Base-by-base conservation (phyloP, 2,329 filamentous ascomycete genomes). In the Pseudogymnoascus sp. region DNA sequence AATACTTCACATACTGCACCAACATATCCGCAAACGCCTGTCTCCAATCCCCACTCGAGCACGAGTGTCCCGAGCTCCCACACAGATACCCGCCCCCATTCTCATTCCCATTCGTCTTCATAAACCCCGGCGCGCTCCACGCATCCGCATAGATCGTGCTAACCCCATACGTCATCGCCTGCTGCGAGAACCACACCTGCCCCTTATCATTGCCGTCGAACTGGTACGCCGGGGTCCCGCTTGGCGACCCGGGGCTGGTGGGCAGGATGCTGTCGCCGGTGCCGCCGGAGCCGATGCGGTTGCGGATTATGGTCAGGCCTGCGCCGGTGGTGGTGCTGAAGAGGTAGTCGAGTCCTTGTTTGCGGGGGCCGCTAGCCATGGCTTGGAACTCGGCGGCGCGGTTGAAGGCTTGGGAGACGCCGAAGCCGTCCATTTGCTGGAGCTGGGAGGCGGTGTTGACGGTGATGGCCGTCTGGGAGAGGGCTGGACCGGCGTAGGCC, bases 111-210 rank as follows among this genome's bases (percentile, higher is more conserved):
- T 80, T 81, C 4, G 76, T 80, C 73, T 82, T 81, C 80, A 82
- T 82, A 67, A 77, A 82, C 0, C 77, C 78, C 0, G 79, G 79
- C 0, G 79, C 79, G 64, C 75, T 78, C 80, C 80, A 82, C 0
- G 80, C 78, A 70, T 82, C 76, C 1, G 76, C 77, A 65, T 81
- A 79, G 65, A 81, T 76, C 1, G 72, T 75, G 29, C 73, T 82
- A 7, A 80, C 75, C 0, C 78, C 77, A 66, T 77, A 77, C 5
- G 26, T 67, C 19, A 59, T 33, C 11, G 81, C 82, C 69, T 81
- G 74, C 70, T 83, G 75, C 7, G 78, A 77, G 40, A 85, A 73
- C 71, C 76, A 83, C 13, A 85, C 70, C 72, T 84, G 82, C 6
- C 79, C 79, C 11, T 72, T 71, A 62, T 82, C 78, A 60, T 80